Evolutionary conservation across 805 yeast species (phyloP).

Genomic region (Barnettozyma botsteinii): DNA sequence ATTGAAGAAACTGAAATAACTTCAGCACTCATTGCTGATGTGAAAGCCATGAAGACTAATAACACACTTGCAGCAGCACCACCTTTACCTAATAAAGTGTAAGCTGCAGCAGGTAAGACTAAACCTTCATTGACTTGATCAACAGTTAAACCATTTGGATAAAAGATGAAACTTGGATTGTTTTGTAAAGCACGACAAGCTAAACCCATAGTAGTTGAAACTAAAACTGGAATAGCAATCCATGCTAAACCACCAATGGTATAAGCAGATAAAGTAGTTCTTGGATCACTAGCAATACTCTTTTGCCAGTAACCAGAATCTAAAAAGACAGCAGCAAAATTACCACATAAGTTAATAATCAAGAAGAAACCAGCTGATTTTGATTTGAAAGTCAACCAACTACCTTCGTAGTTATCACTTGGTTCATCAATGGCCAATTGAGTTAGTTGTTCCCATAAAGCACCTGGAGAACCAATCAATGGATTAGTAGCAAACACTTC

Average conservation of each 20-base stretch:
- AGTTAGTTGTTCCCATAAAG: constrained; percentile 68
- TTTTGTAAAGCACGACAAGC: constrained; percentile 71
- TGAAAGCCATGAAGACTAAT: constrained; percentile 85
- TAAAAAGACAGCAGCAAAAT: constrained; percentile 81
- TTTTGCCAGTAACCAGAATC: constrained; percentile 89
- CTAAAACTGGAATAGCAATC: constrained; percentile 84
- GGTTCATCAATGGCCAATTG: constrained; percentile 58
- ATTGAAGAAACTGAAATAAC: constrained; percentile 83
- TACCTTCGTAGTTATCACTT: constrained; percentile 71
- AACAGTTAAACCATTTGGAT: constrained; percentile 58
- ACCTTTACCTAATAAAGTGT: constrained; percentile 76
- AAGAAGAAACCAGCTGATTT: constrained; percentile 84
- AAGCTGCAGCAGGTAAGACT: constrained; percentile 63
- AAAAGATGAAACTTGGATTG: constrained; percentile 71
- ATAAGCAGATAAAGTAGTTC: constrained; percentile 82
- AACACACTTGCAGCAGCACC: constrained; percentile 83
- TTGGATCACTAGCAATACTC: constrained; percentile 82
- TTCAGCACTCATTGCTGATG: constrained; percentile 90
- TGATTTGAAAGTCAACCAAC: constrained; percentile 83
- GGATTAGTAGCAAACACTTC: constrained; percentile 67
- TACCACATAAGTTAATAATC: constrained; percentile 83
- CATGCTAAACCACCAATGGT: constrained; percentile 84
- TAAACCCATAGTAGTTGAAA: constrained; percentile 83
- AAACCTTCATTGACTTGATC: constrained; percentile 79
- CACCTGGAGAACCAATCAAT: constrained; percentile 74